Base-by-base conservation (phyloP, 2,329 filamentous ascomycete genomes). In the Emmonsiellopsis sp. region DNA sequence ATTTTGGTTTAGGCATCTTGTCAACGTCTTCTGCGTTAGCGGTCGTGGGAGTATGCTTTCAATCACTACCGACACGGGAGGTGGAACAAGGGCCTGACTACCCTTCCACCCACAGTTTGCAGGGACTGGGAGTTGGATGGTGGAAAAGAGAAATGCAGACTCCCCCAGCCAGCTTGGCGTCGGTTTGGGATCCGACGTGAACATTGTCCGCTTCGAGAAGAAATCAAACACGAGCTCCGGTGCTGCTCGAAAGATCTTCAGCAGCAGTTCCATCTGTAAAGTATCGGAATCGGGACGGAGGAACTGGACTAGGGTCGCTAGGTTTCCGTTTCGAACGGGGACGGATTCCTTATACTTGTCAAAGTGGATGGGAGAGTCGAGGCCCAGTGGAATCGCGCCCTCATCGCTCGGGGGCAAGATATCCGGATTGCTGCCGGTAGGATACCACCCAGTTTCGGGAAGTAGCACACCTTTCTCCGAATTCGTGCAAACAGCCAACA, bases 141-240 rank as follows among this genome's bases (percentile, higher is more conserved):
- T 82, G 56, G 86, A 87, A 68, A 94, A 95, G 5, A 98, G 72
- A 57, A 97, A 88, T 0, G 90, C 84, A 0, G 90, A 89, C 65
- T 94, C 95, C 42, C 92, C 91, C 60, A 97, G 87, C 93, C 93
- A 98, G 0, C 90, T 93, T 44, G 90, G 85, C 2, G 90, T 93
- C 5, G 94, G 77, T 65, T 95, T 97, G 0, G 93, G 91, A 42
- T 97, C 91, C 57, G 95, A 89, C 0, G 85, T 82, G 62, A 97
- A 93, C 52, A 85, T 81, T 56, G 81, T 84, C 64, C 89, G 91
- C 65, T 82, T 84, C 43, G 83, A 77, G 64, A 95, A 97, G 67
- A 94, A 98, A 62, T 90, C 84, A 43, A 89, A 86, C 1, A 95
- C 81, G 2, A 97, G 77, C 69, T 97, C 93, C 0, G 94, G 92